A percentile compares a stretch with the other conserved stretches of the same genome.
phyloP scores from a whole-genome alignment of 202 grass and related monocot species.

The Elaeis oleifera region DNA sequence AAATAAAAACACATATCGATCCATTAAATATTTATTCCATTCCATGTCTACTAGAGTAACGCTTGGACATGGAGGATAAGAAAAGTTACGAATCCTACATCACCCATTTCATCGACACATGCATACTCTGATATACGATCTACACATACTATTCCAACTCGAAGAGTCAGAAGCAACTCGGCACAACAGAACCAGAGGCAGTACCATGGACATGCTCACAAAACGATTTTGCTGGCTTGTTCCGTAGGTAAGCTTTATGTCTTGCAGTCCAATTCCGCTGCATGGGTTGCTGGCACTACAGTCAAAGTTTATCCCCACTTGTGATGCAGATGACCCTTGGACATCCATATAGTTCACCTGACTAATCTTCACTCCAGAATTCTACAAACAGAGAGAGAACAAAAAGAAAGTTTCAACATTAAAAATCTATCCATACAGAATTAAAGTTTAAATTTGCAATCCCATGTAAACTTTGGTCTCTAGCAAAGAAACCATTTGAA shows the following conservation, averaged over 20 bases:
- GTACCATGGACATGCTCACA: conserved; percentile 60
- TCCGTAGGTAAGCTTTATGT: conserved; percentile 47
- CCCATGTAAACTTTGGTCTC: too few species aligned
- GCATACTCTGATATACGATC: too few species aligned
- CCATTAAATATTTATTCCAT: too few species aligned
- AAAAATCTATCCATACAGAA: too few species aligned
- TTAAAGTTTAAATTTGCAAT: too few species aligned
- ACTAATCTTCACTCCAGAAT: conserved; percentile 69
- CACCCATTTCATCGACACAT: too few species aligned
- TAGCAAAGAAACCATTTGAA: too few species aligned
- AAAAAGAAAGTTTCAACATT: not conserved
- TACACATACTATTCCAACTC: not conserved
- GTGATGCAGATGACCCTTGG: conserved; percentile 55
- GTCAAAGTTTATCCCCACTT: conserved; percentile 60
- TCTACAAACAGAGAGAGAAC: conserved; percentile 6
- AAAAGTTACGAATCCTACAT: too few species aligned
- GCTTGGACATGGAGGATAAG: too few species aligned
- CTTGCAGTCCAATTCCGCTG: conserved; percentile 56
- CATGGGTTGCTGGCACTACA: conserved; percentile 79
- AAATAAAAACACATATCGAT: too few species aligned
- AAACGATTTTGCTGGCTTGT: conserved; percentile 21
- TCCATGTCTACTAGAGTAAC: too few species aligned
- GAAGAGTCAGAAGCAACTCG: conserved; percentile 42
- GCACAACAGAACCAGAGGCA: conserved; percentile 39
- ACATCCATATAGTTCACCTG: conserved; percentile 44